These are phyloP conservation scores for Cladosporium sp. DNA, from an alignment of 2,329 filamentous ascomycete genomes.

Conservation along the genomic window DNA sequence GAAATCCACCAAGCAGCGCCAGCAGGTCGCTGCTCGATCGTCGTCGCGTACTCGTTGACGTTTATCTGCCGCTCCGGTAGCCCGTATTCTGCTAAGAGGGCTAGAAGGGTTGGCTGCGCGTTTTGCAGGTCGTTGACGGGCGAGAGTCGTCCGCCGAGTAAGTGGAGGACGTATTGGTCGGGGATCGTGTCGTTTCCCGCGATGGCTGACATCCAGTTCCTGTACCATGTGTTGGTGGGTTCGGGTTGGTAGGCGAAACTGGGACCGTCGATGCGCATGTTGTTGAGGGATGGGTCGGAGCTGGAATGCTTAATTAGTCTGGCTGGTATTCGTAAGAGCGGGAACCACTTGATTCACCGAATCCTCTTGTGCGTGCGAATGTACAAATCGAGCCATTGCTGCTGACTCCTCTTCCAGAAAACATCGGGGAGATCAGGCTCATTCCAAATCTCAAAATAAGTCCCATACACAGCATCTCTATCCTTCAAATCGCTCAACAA, in stretches of 20 bases:
- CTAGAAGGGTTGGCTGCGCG: slow-evolving; percentile 22
- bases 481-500: too few relatives aligned
- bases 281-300: slow-evolving; percentile 21
- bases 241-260: slow-evolving; percentile 33
- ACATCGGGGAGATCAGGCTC: too few relatives aligned
- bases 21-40: too few relatives aligned
- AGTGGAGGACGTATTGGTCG: slow-evolving; percentile 43
- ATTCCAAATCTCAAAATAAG: too few relatives aligned
- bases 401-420: slow-evolving; percentile 36
- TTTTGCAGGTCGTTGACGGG: slow-evolving; percentile 28
- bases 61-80: slow-evolving; percentile 37
- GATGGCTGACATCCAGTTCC: slow-evolving; percentile 33
- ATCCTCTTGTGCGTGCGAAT: slow-evolving; percentile 35
- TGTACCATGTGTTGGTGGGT: slow-evolving; percentile 39
- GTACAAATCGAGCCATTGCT: slow-evolving; percentile 41
- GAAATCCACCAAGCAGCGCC: too few relatives aligned
- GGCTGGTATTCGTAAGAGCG: background rate
- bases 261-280: slow-evolving; percentile 36
- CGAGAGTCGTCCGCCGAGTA: slow-evolving; percentile 30
- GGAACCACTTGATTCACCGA: slow-evolving; percentile 16
- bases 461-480: too few relatives aligned
- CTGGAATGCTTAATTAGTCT: background rate
- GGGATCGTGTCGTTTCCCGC: slow-evolving; percentile 36
- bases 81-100: slow-evolving; percentile 25
- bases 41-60: slow-evolving; percentile 47